These are phyloP conservation scores for Fusarium hainanense DNA, from an alignment of 2,329 filamentous ascomycete genomes.

Conservation along the genomic window DNA sequence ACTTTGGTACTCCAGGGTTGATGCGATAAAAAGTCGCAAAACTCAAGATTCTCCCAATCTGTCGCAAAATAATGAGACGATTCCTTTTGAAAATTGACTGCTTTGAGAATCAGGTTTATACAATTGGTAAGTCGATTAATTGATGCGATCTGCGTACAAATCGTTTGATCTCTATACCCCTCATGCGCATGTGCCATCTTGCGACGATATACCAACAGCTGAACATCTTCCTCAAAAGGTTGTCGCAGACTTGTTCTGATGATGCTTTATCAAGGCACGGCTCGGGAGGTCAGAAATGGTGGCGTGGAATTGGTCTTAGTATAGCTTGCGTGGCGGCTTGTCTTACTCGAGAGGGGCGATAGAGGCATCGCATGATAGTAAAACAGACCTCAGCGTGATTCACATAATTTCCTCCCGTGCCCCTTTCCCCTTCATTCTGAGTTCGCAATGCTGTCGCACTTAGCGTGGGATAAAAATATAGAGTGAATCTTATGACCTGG, in stretches of 20 bases:
- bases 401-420: not conserved
- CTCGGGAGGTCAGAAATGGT: constrained; percentile 38
- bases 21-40: constrained; percentile 26
- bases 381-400: constrained; percentile 16
- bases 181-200: not conserved
- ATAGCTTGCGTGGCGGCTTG: constrained; percentile 47
- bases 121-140: not conserved
- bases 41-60: constrained; percentile 2
- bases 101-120: not conserved
- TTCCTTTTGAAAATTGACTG: constrained; percentile 6
- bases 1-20: constrained; percentile 10
- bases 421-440: not conserved
- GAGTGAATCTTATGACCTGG: no score
- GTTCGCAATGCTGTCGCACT: not conserved
- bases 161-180: not conserved
- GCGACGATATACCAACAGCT: not conserved
- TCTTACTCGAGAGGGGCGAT: constrained; percentile 38
- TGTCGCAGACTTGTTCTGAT: constrained; percentile 21
- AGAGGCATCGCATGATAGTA: constrained; percentile 31
- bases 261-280: constrained; percentile 27
- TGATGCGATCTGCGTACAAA: not conserved
- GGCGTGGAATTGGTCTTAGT: constrained; percentile 45
- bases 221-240: not conserved
- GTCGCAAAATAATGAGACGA: constrained; percentile 19
- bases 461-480: no score